phyloP scores from a whole-genome alignment of 768 basidiomycete species.

The Tylopilus sp. region DNA sequence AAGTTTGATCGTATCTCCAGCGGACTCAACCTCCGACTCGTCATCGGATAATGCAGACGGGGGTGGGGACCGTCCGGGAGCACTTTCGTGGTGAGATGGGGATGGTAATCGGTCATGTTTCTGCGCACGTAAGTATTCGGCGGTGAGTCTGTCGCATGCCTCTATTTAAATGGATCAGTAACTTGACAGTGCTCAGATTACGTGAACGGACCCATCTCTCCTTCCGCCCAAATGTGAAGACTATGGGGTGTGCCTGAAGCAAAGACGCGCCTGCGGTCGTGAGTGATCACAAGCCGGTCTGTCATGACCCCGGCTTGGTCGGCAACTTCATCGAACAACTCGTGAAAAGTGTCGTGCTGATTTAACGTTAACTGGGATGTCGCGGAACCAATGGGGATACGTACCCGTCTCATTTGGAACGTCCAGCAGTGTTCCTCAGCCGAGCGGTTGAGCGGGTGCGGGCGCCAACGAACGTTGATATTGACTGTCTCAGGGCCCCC shows the following conservation, averaged over 20 bases:
- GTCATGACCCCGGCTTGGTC: conserved; percentile 52
- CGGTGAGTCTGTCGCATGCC: conserved; percentile 61
- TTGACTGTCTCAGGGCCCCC: conserved; percentile 40
- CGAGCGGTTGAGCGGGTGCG: conserved; percentile 53
- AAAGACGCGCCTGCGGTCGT: conserved; percentile 61
- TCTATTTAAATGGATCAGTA: conserved; percentile 38
- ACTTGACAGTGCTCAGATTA: neutral
- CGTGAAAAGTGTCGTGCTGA: conserved; percentile 63
- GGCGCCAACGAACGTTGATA: conserved; percentile 60
- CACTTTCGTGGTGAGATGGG: conserved; percentile 10
- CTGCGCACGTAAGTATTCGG: conserved; percentile 56
- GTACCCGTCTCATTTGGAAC: conserved; percentile 59
- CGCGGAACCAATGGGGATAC: conserved; percentile 14
- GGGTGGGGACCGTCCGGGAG: conserved; percentile 9
- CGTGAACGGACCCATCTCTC: conserved; percentile 53
- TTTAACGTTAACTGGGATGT: neutral
- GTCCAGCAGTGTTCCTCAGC: conserved; percentile 42
- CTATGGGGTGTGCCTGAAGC: conserved; percentile 65
- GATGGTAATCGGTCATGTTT: conserved; percentile 28
- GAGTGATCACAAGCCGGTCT: conserved; percentile 56
- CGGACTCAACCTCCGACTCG: conserved; percentile 36
- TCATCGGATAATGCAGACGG: conserved; percentile 25
- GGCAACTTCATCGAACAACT: conserved; percentile 62
- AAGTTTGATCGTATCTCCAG: conserved; percentile 58
- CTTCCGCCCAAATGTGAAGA: conserved; percentile 65